Evolutionary conservation across 495 filamentous ascomycete genomes (phyloP).

Genomic region (Amphirosellinia nigrospora): DNA sequence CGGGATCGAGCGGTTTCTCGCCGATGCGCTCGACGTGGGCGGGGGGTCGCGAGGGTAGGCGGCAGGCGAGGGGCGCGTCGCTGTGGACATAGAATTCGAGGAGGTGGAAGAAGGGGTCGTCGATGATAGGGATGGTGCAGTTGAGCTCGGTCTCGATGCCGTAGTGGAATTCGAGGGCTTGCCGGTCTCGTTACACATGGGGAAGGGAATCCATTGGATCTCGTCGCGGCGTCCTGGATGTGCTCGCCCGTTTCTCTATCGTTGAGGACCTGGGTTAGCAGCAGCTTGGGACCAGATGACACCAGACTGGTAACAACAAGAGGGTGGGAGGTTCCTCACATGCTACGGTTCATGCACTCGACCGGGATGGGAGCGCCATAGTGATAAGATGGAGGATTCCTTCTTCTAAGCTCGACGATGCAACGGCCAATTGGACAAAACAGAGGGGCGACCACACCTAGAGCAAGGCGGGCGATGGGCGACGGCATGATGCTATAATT

Average conservation of each 20-base stretch:
- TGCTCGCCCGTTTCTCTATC: slow-evolving; percentile 70
- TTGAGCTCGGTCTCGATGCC: slow-evolving; percentile 84
- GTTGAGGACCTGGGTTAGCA: not conserved
- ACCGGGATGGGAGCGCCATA: slow-evolving; percentile 56
- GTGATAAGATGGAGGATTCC: slow-evolving; percentile 51
- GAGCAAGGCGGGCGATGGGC: slow-evolving; percentile 24
- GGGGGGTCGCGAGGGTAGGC: slow-evolving; percentile 80
- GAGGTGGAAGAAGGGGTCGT: slow-evolving; percentile 93
- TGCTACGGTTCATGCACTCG: slow-evolving; percentile 63
- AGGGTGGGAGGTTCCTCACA: slow-evolving; percentile 43
- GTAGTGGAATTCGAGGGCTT: slow-evolving; percentile 84
- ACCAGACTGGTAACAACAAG: not conserved
- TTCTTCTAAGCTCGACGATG: slow-evolving; percentile 30
- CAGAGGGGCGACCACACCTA: slow-evolving; percentile 30
- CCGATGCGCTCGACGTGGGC: slow-evolving; percentile 52
- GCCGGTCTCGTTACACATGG: slow-evolving; percentile 86
- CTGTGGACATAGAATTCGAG: slow-evolving; percentile 98
- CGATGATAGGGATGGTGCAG: slow-evolving; percentile 86
- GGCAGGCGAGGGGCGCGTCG: slow-evolving; percentile 91
- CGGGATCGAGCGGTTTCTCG: slow-evolving; percentile 49
- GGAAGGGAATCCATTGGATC: slow-evolving; percentile 94
- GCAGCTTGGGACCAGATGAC: not conserved
- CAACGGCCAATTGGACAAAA: slow-evolving; percentile 27
- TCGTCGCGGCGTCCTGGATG: slow-evolving; percentile 81
- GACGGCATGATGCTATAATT: slow-evolving; percentile 30